phyloP scores from a whole-genome alignment of 164 flowering plant genomes.

The Tetracentron sinense region DNA sequence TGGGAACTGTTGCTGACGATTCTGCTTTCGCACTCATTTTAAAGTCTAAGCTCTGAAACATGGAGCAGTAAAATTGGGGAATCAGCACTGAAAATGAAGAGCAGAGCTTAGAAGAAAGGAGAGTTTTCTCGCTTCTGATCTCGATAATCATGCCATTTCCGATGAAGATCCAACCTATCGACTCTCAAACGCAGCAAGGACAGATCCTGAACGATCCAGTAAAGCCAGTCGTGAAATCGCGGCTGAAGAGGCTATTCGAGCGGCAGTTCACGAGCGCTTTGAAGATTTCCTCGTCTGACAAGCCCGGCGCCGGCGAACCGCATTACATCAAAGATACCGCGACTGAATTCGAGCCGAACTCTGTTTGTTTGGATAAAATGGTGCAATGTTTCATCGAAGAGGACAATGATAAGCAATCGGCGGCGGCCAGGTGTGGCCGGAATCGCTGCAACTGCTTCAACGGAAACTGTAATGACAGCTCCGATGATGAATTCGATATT shows the following conservation, averaged over 20 bases:
- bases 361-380: slow-evolving; percentile 79
- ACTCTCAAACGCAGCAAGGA: slow-evolving; percentile 20
- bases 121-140: background rate
- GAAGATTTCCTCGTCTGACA: slow-evolving; percentile 49
- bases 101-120: background rate
- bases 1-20: background rate
- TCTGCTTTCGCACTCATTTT: background rate
- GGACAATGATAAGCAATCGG: slow-evolving; percentile 48
- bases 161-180: slow-evolving; percentile 90
- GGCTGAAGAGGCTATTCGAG: slow-evolving; percentile 76
- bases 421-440: slow-evolving; percentile 48
- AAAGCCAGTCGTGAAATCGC: slow-evolving; percentile 66
- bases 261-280: slow-evolving; percentile 60
- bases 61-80: background rate
- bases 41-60: background rate
- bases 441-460: slow-evolving; percentile 88
- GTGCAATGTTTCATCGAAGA: slow-evolving; percentile 84
- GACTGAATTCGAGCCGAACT: slow-evolving; percentile 79
- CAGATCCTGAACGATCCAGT: slow-evolving; percentile 33
- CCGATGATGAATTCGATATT: slow-evolving; percentile 68
- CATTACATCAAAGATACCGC: slow-evolving; percentile 25
- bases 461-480: slow-evolving; percentile 57
- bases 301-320: slow-evolving; percentile 26
- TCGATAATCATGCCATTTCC: slow-evolving; percentile 41
- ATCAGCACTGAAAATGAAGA: background rate